These are phyloP conservation scores for Pistacia atlantica DNA, from an alignment of 345 rosid species.

Conservation along the genomic window DNA sequence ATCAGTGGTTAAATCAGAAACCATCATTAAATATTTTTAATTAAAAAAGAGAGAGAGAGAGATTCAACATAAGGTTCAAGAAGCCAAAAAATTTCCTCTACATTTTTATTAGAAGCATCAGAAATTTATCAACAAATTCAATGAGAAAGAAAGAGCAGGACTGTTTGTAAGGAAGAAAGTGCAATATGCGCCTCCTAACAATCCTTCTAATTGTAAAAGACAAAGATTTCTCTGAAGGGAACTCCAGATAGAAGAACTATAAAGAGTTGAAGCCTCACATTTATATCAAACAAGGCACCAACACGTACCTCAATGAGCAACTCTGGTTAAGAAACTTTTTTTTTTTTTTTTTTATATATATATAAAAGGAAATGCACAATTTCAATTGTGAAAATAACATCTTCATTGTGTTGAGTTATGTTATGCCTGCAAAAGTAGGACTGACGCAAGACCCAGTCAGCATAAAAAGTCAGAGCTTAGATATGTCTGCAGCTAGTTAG, in stretches of 20 bases:
- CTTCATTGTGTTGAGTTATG: no score
- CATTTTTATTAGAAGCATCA: neutral
- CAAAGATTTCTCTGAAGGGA: neutral
- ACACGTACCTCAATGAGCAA: slow-evolving; percentile 71
- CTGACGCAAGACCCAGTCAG: no score
- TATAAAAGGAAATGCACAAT: no score
- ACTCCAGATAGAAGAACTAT: neutral
- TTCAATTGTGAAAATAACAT: no score
- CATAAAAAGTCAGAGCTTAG: no score
- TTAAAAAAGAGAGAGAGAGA: neutral
- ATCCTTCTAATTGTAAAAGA: neutral
- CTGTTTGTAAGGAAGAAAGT: neutral
- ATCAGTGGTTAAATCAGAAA: slow-evolving; percentile 46
- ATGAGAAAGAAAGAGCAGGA: neutral
- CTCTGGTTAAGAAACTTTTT: slow-evolving; percentile 70
- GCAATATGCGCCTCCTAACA: neutral
- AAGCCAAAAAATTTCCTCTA: neutral
- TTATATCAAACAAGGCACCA: neutral
- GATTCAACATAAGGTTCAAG: neutral
- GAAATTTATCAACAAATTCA: neutral
- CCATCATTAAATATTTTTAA: neutral
- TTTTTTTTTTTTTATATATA: no score
- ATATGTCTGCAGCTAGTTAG: no score
- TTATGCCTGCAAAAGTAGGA: no score
- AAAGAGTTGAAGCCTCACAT: neutral